phyloP scores from a whole-genome alignment of 441 rosid species.

The Daphne laureola region DNA sequence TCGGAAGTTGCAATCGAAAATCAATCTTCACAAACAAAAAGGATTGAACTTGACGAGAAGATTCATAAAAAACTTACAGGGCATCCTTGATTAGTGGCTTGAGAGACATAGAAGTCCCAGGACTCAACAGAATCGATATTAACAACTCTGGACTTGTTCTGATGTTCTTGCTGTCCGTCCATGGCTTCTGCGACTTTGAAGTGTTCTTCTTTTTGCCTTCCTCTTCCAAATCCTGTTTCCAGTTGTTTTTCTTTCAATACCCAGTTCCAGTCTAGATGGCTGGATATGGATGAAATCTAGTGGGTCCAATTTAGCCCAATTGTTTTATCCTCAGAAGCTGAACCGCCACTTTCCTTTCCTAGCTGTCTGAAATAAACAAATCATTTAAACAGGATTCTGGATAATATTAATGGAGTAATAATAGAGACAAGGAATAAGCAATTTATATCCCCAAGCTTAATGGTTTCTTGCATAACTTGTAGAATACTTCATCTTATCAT shows the following conservation, averaged over 20 bases:
- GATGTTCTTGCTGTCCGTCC: conserved; percentile 46
- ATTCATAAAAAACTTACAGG: conserved; percentile 32
- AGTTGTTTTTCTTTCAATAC: neutral
- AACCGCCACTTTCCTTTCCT: no score
- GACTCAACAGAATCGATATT: conserved; percentile 52
- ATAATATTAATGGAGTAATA: no score
- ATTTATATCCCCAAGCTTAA: no score
- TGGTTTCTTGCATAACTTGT: no score
- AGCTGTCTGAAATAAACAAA: no score
- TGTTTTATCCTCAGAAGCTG: no score
- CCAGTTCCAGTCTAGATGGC: no score
- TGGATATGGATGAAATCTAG: no score
- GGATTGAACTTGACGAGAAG: neutral
- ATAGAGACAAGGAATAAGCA: no score
- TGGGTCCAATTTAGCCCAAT: no score
- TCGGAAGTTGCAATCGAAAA: neutral
- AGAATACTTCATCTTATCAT: no score
- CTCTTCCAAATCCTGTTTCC: conserved; percentile 1
- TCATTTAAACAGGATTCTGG: no score
- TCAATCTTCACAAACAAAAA: neutral
- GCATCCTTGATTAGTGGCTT: conserved; percentile 50
- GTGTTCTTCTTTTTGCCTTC: neutral
- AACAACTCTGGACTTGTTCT: conserved; percentile 41
- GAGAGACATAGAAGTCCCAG: conserved; percentile 54
- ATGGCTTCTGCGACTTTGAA: conserved; percentile 15